phyloP scores from a whole-genome alignment of 495 filamentous ascomycete species.

The Lepraria neglecta region DNA sequence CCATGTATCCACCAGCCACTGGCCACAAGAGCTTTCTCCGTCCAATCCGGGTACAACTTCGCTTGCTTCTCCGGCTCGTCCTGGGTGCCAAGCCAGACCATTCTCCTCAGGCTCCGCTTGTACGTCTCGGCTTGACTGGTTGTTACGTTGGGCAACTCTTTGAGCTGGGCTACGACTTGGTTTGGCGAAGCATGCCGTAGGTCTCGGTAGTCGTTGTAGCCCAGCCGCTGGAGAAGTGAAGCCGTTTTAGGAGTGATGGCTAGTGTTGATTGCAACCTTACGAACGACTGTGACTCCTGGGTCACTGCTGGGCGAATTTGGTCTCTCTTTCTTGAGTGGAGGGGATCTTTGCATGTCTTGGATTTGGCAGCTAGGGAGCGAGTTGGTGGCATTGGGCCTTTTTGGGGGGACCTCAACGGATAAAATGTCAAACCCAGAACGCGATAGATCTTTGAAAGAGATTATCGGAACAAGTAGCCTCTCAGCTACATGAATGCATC shows the following conservation, averaged over 20 bases:
- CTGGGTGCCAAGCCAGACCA: neutral
- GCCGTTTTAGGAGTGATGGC: neutral
- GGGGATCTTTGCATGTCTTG: neutral
- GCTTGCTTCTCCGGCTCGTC: neutral
- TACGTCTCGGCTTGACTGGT: neutral
- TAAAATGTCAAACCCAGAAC: too few species aligned
- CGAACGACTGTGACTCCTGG: neutral
- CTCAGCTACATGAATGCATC: too few species aligned
- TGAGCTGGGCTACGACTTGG: neutral
- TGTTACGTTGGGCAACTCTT: neutral
- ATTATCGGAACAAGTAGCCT: neutral
- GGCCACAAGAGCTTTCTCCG: neutral
- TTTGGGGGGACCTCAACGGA: too few species aligned
- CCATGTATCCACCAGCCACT: slow-evolving; percentile 1
- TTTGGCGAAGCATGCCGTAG: slow-evolving; percentile 2
- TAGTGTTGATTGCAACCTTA: neutral
- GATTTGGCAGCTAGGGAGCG: neutral
- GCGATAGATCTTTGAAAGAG: neutral
- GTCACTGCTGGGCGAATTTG: neutral
- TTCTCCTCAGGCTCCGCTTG: neutral
- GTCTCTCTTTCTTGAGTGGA: neutral
- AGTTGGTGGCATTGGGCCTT: neutral
- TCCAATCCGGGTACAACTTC: neutral
- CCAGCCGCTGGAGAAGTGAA: neutral
- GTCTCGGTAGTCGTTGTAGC: neutral